Evolutionary conservation across 2,329 filamentous ascomycete species (phyloP), one percentile per base, ranked within the genome.

Genomic region (Pleomassaria siparia): DNA sequence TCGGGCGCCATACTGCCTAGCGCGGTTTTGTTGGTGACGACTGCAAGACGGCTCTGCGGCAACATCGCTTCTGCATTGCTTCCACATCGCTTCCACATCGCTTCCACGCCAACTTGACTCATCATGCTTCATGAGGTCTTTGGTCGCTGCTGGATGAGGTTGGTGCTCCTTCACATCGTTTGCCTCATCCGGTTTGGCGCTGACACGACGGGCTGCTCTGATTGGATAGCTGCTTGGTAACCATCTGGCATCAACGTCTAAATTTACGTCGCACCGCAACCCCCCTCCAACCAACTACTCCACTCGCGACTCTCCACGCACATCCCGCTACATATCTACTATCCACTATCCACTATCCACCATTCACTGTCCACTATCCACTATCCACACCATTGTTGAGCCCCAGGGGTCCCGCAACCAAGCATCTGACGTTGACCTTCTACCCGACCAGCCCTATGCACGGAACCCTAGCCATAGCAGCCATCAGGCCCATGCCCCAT

Each of bases 381-480:
- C 40, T 33, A 49, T 36, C 48, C 39, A 40, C 30, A 43, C 42
- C 43, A 52, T 43, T 30, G 21, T 46, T 47, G 54, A 56, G 56
- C 53, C 54, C 54, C 56, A 52, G 43, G 49, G 57, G 51, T 47
- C 44, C 40, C 25, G 40, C 16, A 51, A 49, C 47, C 56, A 64
- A 64, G 61, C 61, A 50, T 63, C 60, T 64, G 57, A 63, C 58
- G 29, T 36, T 35, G 49, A 39, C 47, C 48, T n/a, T 42, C 43
- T 36, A 47, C 47, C 49, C 50, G 48, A 44, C 51, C 59, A 62
- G 60, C 60, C 60, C 59, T 64, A 63, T 54, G 59, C 57, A 60
- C 52, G 35, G 47, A 47, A 39, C 45, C 49, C 46, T 55, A 49
- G 51, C 52, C 39, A 43, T 53, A 51, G 55, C 51, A 52, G 51